Base-by-base conservation (phyloP, 1,284 basidiomycete species). In the Tilletia walkeri region DNA sequence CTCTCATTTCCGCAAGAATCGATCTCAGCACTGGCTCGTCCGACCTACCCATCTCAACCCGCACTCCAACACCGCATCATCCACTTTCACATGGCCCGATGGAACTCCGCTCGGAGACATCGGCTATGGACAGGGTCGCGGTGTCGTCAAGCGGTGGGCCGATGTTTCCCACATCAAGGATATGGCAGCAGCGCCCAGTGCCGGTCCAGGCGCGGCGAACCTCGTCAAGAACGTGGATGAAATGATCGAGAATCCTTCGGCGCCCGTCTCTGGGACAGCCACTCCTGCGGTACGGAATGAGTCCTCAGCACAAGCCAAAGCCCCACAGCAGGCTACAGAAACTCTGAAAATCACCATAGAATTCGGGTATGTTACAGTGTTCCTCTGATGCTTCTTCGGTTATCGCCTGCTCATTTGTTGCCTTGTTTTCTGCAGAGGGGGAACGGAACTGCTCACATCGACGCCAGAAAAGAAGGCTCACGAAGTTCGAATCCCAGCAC, bases 371-470 rank as follows among this genome's bases (percentile, higher is more conserved):
- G 65, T 20, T 41, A 2, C 1, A 9, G 24, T 3, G 2, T 14
- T 39, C n/a, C 45, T 65, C 34, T 53, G 24, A 30, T 10, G 10
- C 34, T 36, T 2, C 38, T 20, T 18, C 9, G 18, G 1, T 12
- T 9, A n/a, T 24, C 39, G 63, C n/a, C 5, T 65, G 50, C 50
- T 53, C 18, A 65, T 18, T 5, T 20, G 10, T 18, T 39, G n/a
- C 10, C 45, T 16, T 7, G 38, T 12, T 49, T 30, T 5, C 12
- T 30, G 20, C 20, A 78, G 80, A 48, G 81, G 81, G 3, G 81
- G 81, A 24, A 82, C 80, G 12, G 81, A 83, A 72, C 69, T 83
- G 48, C 74, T 83, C 16, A 76, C 79, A 0, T 76, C 81, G 1
- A 77, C 80, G 12, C 80, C 80, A 36, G 78, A 80, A 49, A 66